Base-by-base conservation (phyloP, 179 eudicot genomes). In the Camellia oleifera region DNA sequence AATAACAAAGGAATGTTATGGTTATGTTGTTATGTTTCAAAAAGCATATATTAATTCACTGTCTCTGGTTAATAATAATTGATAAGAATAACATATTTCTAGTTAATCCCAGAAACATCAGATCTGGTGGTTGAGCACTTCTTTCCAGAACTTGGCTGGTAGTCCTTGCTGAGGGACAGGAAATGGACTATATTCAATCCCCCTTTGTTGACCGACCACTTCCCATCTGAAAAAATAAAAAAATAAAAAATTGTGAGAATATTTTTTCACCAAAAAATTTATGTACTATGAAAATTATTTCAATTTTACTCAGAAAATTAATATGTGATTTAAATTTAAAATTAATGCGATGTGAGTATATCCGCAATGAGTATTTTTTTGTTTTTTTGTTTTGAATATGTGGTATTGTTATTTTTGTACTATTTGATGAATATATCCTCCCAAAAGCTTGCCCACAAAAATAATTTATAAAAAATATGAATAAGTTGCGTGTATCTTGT, bases 131-230 rank as follows among this genome's bases (percentile, higher is more conserved):
- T 71, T 26, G 77, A 72, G 1, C 40, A 32, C 40, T 65, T 81
- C 83, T 77, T 76, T 85, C 81, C 77, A 79, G 61, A 87, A 84
- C 79, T 71, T 83, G 74, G 87, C 87, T 65, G 87, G 88, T 75
- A 89, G 87, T 32, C 92, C 92, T 66, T 82, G 76, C 42, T 64
- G 79, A 52, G 92, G 92, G 60, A 89, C 74, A 40, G 87, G 92
- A 78, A 89, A 89, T 65, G 92, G 92, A 32, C 92, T 75, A 72
- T 87, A 82, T 77, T 84, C 82, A 42, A 84, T 71, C 46, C 77
- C 78, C 72, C 48, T 70, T 23, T 80, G 54, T 32, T 86, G 58
- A 52, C 85, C 90, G 81, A 76, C 84, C 57, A 84, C 79, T 79
- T 82, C 80, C 88, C 90, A 89, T 84, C 92, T 89, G 84, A 73